Evolutionary conservation across 192 early-diverging fungal species (phyloP).

Genomic region (Backusella tarrabulga): DNA sequence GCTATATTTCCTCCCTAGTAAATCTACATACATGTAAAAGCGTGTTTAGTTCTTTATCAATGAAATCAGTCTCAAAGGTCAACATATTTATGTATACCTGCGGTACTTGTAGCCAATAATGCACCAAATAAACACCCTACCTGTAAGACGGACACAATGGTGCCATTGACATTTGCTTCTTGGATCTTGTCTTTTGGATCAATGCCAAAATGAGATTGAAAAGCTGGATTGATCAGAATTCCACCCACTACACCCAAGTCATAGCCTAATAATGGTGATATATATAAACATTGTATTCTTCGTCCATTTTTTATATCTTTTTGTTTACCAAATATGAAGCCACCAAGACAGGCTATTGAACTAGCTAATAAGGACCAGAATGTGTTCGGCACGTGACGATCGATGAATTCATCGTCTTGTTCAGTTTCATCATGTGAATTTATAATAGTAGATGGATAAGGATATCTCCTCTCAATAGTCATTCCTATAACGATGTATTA

Average conservation of each 20-base stretch:
- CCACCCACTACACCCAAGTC: constrained; percentile 21
- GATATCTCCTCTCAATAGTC: neutral
- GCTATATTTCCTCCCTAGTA: constrained; percentile 55
- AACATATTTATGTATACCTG: constrained; percentile 10
- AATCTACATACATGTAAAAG: constrained; percentile 35
- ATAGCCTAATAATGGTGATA: neutral
- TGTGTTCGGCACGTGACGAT: neutral
- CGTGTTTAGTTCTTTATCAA: too few relatives aligned
- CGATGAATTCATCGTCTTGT: neutral
- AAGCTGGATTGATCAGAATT: constrained; percentile 15
- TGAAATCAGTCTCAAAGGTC: too few relatives aligned
- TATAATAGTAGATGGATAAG: neutral
- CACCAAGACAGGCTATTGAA: constrained; percentile 12
- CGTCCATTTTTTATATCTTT: neutral
- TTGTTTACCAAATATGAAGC: constrained; percentile 12
- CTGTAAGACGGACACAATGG: constrained; percentile 14
- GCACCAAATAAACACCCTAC: constrained; percentile 33
- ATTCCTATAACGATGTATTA: neutral
- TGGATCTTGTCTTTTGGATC: constrained; percentile 17
- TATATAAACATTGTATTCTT: neutral
- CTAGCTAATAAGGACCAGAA: constrained; percentile 7
- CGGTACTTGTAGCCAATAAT: constrained; percentile 16
- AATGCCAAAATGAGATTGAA: constrained; percentile 20
- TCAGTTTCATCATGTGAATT: neutral
- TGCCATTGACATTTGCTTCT: constrained; percentile 20